phyloP scores from a whole-genome alignment of 768 basidiomycete species.

The Leccinum uliginosum region DNA sequence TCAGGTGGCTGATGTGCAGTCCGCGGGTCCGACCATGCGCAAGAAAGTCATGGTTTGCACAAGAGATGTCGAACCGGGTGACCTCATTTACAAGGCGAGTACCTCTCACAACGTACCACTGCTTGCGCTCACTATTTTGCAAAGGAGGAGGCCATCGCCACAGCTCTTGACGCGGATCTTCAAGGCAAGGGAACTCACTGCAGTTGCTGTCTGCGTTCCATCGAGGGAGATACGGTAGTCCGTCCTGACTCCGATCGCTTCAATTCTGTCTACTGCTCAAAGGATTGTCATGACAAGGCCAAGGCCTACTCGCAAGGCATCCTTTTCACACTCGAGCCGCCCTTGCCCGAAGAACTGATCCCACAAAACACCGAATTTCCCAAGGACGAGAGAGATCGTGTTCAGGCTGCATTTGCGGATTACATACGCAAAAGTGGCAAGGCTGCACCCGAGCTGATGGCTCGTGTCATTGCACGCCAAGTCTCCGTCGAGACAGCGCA shows the following conservation, averaged over 20 bases:
- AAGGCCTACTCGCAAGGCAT: slow-evolving; percentile 61
- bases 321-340: slow-evolving; percentile 64
- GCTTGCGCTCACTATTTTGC: slow-evolving; percentile 4
- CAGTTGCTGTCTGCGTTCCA: slow-evolving; percentile 63
- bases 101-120: background rate
- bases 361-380: slow-evolving; percentile 29
- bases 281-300: slow-evolving; percentile 53
- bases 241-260: slow-evolving; percentile 48
- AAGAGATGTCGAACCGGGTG: slow-evolving; percentile 66
- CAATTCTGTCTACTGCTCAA: slow-evolving; percentile 67
- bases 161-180: slow-evolving; percentile 69
- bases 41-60: slow-evolving; percentile 58
- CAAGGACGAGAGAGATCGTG: slow-evolving; percentile 46
- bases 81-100: slow-evolving; percentile 71
- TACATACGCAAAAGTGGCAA: slow-evolving; percentile 48
- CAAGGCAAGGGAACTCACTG: slow-evolving; percentile 66
- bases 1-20: slow-evolving; percentile 14
- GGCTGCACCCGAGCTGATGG: slow-evolving; percentile 53
- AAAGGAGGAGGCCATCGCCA: slow-evolving; percentile 72
- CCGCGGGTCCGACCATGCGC: slow-evolving; percentile 22
- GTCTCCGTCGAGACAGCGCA: slow-evolving; percentile 62
- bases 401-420: slow-evolving; percentile 56
- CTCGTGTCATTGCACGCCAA: slow-evolving; percentile 70
- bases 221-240: slow-evolving; percentile 45
- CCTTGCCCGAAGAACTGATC: slow-evolving; percentile 46